Conservation (phyloP, 75 land plant species). For the Cryptomeria japonica region DNA sequence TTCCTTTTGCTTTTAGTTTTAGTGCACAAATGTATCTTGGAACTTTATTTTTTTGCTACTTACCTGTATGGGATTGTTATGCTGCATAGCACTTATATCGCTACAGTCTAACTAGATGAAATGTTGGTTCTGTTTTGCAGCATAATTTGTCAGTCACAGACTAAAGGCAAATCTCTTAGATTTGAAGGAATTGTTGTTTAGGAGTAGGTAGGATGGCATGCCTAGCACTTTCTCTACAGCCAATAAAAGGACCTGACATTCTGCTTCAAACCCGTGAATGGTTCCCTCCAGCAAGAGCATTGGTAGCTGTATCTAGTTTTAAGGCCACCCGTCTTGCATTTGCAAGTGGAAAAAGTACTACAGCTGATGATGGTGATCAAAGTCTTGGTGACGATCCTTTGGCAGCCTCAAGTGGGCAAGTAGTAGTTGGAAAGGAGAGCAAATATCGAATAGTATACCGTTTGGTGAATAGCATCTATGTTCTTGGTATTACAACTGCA, state of each 20-base stretch:
- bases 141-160: neutral
- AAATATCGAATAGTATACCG: conserved; percentile 80
- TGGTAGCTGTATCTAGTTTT: conserved; percentile 78
- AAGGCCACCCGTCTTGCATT: conserved; percentile 73
- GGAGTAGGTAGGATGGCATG: conserved; percentile 65
- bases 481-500: conserved; percentile 82
- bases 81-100: neutral
- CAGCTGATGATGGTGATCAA: conserved; percentile 26
- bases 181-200: conserved; percentile 5
- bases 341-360: conserved; percentile 30
- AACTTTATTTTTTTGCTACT: neutral
- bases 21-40: neutral
- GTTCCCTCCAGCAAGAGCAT: conserved; percentile 97
- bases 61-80: neutral
- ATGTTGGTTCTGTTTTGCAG: neutral
- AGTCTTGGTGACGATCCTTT: conserved; percentile 94
- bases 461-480: conserved; percentile 88
- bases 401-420: conserved; percentile 93
- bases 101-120: neutral
- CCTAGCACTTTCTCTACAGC: conserved; percentile 87
- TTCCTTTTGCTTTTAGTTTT: neutral
- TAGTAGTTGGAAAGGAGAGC: conserved; percentile 87
- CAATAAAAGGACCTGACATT: conserved; percentile 84
- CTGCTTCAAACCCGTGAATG: conserved; percentile 97
- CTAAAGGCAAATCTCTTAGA: neutral